Conservation (phyloP, 2,329 filamentous ascomycete species). For the Penicillium brasilianum region DNA sequence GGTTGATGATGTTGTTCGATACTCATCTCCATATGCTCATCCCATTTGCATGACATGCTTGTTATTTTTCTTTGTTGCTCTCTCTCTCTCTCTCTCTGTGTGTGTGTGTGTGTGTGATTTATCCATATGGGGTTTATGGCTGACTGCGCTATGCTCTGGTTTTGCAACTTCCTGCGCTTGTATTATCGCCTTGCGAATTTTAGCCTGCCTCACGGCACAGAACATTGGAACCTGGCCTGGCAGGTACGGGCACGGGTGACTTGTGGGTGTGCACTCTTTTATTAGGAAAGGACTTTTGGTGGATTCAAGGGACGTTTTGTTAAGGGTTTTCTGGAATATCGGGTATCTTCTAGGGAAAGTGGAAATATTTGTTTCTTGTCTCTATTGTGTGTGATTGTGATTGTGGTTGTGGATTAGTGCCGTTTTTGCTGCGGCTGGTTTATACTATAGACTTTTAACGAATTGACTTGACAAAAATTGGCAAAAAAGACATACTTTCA, state of each 20-base stretch:
- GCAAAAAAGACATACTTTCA: background rate
- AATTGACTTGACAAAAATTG: constrained; percentile 25
- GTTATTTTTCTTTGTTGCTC: constrained; percentile 17
- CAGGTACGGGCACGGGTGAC: constrained; percentile 25
- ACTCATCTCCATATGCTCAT: constrained; percentile 5
- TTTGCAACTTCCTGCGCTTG: constrained; percentile 18
- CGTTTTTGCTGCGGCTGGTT: constrained; percentile 13
- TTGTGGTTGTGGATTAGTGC: constrained; percentile 9
- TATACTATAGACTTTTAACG: constrained; percentile 30
- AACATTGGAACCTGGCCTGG: constrained; percentile 24
- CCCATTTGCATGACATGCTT: constrained; percentile 16
- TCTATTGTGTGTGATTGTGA: constrained; percentile 2
- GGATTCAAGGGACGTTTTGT: constrained; percentile 8
- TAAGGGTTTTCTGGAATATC: constrained; percentile 26
- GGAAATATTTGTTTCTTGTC: constrained; percentile 8
- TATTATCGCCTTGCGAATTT: constrained; percentile 21
- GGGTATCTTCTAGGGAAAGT: constrained; percentile 25
- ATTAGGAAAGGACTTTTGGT: background rate
- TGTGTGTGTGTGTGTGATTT: constrained; percentile 26
- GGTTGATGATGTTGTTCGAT: constrained; percentile 8
- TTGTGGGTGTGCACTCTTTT: constrained; percentile 14
- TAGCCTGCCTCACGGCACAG: constrained; percentile 13
- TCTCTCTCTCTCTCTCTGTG: too few relatives aligned
- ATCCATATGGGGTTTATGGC: constrained; percentile 16
- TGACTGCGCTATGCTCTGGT: constrained; percentile 13